These are phyloP conservation scores for Salmacisia buchloeana DNA, from an alignment of 1,284 basidiomycete species.

Conservation along the genomic window DNA sequence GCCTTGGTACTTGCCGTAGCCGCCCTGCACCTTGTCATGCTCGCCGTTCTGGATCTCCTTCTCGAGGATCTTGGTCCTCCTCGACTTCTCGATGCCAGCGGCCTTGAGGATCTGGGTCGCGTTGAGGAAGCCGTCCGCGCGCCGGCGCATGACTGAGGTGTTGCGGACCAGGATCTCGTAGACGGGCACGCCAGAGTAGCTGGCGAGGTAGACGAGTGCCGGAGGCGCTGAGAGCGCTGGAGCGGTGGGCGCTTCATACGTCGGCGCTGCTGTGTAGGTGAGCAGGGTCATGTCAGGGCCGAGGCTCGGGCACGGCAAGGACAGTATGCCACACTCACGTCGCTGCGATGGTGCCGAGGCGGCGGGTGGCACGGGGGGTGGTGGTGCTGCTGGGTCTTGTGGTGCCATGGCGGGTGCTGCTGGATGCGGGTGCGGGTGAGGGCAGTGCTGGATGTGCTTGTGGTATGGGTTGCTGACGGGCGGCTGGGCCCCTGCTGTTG, in stretches of 20 bases:
- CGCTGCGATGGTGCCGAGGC: neutral
- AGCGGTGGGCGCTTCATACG: neutral
- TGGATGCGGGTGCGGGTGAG: neutral
- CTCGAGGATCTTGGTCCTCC: constrained; percentile 93
- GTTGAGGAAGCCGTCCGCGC: constrained; percentile 84
- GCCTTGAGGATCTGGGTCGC: constrained; percentile 99
- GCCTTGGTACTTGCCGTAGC: constrained; percentile 98
- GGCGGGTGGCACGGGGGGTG: neutral
- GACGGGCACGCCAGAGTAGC: constrained; percentile 54
- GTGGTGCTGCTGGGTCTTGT: no score
- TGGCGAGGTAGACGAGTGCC: constrained; percentile 47
- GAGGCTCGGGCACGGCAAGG: no score
- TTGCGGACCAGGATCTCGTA: constrained; percentile 67
- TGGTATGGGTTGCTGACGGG: neutral
- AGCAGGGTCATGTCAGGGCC: no score
- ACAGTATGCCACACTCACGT: no score
- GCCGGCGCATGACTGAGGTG: constrained; percentile 94
- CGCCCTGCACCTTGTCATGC: constrained; percentile 98
- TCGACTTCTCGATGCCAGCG: constrained; percentile 93
- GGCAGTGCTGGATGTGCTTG: constrained; percentile 4
- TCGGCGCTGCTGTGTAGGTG: no score
- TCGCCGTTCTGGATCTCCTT: constrained; percentile 92
- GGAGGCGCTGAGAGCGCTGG: constrained; percentile 5
- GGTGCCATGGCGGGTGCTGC: no score
- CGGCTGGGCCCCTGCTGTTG: neutral